A percentile compares a stretch with the other conserved stretches of the same genome.
phyloP scores from a whole-genome alignment of 305 asterid genomes.

The Rubia occidens region DNA sequence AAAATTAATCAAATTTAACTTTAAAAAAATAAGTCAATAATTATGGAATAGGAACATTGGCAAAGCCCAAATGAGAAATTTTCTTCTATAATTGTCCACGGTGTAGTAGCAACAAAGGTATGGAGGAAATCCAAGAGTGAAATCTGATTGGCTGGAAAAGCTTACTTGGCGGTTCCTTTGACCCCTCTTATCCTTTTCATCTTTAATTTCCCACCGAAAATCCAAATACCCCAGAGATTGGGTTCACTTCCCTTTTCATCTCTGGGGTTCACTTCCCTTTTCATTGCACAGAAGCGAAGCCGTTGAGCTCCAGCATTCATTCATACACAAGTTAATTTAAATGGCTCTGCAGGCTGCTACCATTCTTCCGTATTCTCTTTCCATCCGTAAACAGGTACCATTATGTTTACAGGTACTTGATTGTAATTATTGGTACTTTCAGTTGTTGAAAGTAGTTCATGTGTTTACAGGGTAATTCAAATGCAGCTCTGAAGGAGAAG shows the following conservation, averaged over 20 bases:
- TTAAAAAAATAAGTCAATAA: no score
- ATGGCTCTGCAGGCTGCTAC: slow-evolving; percentile 75
- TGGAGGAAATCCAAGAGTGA: slow-evolving; percentile 39
- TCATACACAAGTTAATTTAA: background rate
- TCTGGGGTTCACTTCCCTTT: background rate
- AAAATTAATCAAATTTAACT: no score
- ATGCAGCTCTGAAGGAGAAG: slow-evolving; percentile 41
- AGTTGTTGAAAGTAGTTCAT: slow-evolving; percentile 8
- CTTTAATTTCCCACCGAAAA: slow-evolving; percentile 1
- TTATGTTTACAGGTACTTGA: background rate
- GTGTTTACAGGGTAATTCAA: slow-evolving; percentile 42
- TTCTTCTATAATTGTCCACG: background rate
- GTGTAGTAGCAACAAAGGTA: background rate
- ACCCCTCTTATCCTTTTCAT: slow-evolving; percentile 41
- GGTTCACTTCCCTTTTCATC: no score
- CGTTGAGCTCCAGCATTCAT: background rate
- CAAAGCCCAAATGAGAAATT: no score
- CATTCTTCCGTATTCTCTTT: slow-evolving; percentile 42
- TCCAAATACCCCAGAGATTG: background rate
- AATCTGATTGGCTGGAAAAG: slow-evolving; percentile 42
- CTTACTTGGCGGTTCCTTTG: slow-evolving; percentile 30
- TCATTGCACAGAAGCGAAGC: background rate
- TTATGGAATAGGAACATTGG: no score
- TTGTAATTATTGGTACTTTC: background rate
- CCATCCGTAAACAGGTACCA: slow-evolving; percentile 54